Evolutionary conservation across 768 basidiomycete species (phyloP), one percentile per base, ranked within the genome.

Genomic region (Peribolospora kevripleyi): DNA sequence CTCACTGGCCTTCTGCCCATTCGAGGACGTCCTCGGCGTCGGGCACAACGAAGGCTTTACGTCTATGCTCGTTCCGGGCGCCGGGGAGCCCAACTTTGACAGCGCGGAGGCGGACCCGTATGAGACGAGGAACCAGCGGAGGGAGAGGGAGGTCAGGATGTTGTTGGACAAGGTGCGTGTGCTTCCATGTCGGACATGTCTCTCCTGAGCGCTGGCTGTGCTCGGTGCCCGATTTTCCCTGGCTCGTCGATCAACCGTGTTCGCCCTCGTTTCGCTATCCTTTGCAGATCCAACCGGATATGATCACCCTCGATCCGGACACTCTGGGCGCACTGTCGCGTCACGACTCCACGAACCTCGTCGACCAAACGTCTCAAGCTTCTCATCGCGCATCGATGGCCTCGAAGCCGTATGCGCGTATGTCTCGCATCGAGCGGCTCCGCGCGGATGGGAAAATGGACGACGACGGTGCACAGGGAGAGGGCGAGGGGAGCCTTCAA

Each of bases 51-150:
- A 71, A 0, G 91, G 91, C 0, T 70, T 97, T 13, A 84, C 84
- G 4, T 82, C 76, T 46, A 75, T 97, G 52, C 73, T 97, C 54
- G 80, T 97, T 0, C 93, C 93, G 0, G 91, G 91, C 38, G 70
- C 80, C 7, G 93, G 91, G 42, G 90, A 97, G 67, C 78, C 90
- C 49, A 88, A 93, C 72, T 91, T 88, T 65, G 93, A 98, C 64
- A 83, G 81, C 56, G 67, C 74, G 10, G 93, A 97, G 67, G 84
- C 86, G 0, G 90, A 98, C 75, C 87, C 90, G 3, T 95, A 82
- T 70, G 91, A 98, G 68, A 76, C 80, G 63, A 78, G 75, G 66
- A 79, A 77, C 58, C 73, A 82, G 25, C 69, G 87, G 55, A 73
- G 84, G 54, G 93, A 97, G 70, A 74, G 84, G 55, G 93, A 97